Base-by-base conservation (phyloP, 495 filamentous ascomycete genomes). In the Aspergillus sparsus region DNA sequence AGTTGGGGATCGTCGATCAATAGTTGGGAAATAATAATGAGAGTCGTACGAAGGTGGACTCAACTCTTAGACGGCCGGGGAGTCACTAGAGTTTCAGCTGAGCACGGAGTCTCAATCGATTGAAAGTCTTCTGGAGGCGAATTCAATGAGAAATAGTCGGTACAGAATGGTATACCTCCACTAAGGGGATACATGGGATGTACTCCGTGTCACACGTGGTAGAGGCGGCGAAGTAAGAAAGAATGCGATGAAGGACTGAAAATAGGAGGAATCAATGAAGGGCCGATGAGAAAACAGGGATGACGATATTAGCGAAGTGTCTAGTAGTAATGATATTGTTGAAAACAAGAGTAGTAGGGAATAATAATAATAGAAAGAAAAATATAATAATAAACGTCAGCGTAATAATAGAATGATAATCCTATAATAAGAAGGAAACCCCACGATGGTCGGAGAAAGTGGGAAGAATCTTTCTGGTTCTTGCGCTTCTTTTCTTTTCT, bases 1-100 rank as follows among this genome's bases (percentile, higher is more conserved):
- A 61, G 54, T 55, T 45, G 54, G 59, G 46, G 64, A 60, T 53
- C 57, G 58, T 49, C 65, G 53, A 55, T 59, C 65, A 67, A 64
- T 67, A 67, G 61, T 62, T 52, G 55, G 46, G 53, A 55, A 62
- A 58, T 42, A 65, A 57, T 57, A 55, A 58, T 47, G 50, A 46
- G 51, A 8, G 57, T 59, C 37, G 37, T 49, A 59, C 57, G 39
- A 59, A 53, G 37, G 57, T 53, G 57, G 57, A 13, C 33, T 52
- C 21, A 47, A 33, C 33, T 61, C 62, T 61, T 60, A 50, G 50
- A 54, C 31, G 31, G 31, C 49, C 39, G 37, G 9, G 39, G 37
- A 42, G 37, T 52, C 21, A 16, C 36, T 47, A 52, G 27, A 35
- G 18, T 58, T 58, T 58, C 56, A 58, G 47, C 56, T 39, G 34